Conservation (phyloP, 1,284 basidiomycete genomes). For the Fomes fomentarius region DNA sequence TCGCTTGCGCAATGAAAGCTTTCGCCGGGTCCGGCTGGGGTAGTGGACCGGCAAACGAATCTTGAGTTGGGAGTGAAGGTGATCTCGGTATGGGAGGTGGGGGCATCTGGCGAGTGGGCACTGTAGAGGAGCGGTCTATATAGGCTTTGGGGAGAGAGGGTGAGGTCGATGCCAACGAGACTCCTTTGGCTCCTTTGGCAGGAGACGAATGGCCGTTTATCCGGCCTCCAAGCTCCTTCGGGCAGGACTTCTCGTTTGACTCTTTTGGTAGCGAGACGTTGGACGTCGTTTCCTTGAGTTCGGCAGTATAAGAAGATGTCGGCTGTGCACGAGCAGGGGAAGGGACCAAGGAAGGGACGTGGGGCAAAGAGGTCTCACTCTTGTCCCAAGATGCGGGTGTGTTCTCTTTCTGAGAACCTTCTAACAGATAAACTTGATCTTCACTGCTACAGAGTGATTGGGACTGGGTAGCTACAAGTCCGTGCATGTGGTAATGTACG, state of each 20-base stretch:
- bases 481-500: constrained; percentile 55
- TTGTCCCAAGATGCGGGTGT: constrained; percentile 29
- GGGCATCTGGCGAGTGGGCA: constrained; percentile 11
- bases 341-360: background rate
- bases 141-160: background rate
- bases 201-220: background rate
- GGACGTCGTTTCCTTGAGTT: background rate
- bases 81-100: constrained; percentile 34
- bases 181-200: constrained; percentile 9
- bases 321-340: constrained; percentile 6
- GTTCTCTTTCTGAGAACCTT: constrained; percentile 58
- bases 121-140: background rate
- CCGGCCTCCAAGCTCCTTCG: constrained; percentile 6
- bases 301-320: constrained; percentile 4
- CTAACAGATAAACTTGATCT: constrained; percentile 33
- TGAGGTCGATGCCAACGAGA: constrained; percentile 10
- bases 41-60: constrained; percentile 60
- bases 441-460: constrained; percentile 44
- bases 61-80: constrained; percentile 48
- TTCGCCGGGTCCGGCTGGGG: constrained; percentile 48
- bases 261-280: background rate
- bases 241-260: constrained; percentile 1
- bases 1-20: constrained; percentile 49
- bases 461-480: constrained; percentile 54
- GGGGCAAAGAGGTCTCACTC: background rate